Base-by-base conservation (phyloP, 2,329 filamentous ascomycete genomes). In the Aureobasidium leucospermi region DNA sequence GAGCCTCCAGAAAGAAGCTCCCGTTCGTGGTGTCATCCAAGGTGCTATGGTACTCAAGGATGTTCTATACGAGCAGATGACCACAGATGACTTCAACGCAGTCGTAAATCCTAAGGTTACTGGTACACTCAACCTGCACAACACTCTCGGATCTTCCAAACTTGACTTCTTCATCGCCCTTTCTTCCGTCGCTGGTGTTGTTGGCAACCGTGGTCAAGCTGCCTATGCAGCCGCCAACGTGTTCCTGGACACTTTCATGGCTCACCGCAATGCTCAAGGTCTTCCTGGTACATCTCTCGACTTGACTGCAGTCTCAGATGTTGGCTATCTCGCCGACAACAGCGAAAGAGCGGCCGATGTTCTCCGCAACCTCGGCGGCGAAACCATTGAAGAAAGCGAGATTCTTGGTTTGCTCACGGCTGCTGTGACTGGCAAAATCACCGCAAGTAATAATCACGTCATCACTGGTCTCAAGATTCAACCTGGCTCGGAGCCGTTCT, bases 251-350 rank as follows among this genome's bases (percentile, higher is more conserved):
- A 57, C 57, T 5, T 64, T 67, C 29, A 71, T 69, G 3, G 69
- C 72, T 23, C 70, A 77, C 61, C 73, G 79, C 2, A 69, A 70
- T 0, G 66, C 66, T 1, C 68, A 67, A 28, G 77, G 78, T 1
- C 67, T 79, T 2, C 70, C 76, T 2, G 78, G 76, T 28, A 73
- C 78, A 0, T 76, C 76, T 0, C 71, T 86, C 1, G 77, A 85
- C 64, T 70, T 85, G 13, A 81, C 81, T 0, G 75, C 76, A 1
- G 75, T 85, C 8, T 68, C 70, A 3, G 76, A 71, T 5, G 66
- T 74, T 4, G 77, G 78, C 1, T 73, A 55, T n/a, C 32, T 55
- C 8, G 51, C 51, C n/a, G 51, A 55, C 39, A 55, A 55, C 39
- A 58, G 67, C 29, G 51, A 55, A n/a, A 42, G 51, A 34, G 51